These are phyloP conservation scores for Paramecium bursaria DNA, from an alignment of 73 alveolate genomes.

Conservation along the genomic window DNA sequence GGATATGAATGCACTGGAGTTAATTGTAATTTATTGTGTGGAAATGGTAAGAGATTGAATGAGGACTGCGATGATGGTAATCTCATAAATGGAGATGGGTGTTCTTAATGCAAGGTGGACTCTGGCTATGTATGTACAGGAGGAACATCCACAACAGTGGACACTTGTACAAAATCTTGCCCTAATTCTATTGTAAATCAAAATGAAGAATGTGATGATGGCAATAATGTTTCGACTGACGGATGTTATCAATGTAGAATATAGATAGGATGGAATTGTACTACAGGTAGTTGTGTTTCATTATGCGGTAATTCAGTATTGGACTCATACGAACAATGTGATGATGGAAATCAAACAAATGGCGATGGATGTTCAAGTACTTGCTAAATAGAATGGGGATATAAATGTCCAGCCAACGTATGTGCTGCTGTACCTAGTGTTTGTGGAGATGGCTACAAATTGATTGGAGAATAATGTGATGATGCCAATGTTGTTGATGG, in stretches of 20 bases:
- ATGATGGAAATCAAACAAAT: slow-evolving; percentile 24
- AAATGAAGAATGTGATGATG: slow-evolving; percentile 69
- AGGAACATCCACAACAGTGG: slow-evolving; percentile 66
- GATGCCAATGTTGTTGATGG: slow-evolving; percentile 58
- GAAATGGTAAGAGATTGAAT: slow-evolving; percentile 74
- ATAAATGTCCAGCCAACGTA: background rate
- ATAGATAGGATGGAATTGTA: slow-evolving; percentile 58
- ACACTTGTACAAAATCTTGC: slow-evolving; percentile 40
- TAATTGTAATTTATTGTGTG: slow-evolving; percentile 64
- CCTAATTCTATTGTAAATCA: background rate
- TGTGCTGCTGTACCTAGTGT: background rate
- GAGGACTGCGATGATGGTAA: slow-evolving; percentile 85
- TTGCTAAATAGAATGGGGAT: slow-evolving; percentile 36
- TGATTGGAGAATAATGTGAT: slow-evolving; percentile 30
- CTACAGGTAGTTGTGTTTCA: slow-evolving; percentile 14
- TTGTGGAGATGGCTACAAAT: slow-evolving; percentile 59
- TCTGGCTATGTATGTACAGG: slow-evolving; percentile 73
- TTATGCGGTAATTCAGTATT: slow-evolving; percentile 44
- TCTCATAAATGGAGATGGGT: slow-evolving; percentile 74
- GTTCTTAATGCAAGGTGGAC: slow-evolving; percentile 72
- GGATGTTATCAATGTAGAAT: slow-evolving; percentile 63
- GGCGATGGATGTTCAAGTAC: slow-evolving; percentile 61
- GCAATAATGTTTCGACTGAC: slow-evolving; percentile 38
- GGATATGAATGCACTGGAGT: slow-evolving; percentile 71
- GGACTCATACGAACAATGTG: slow-evolving; percentile 42